These are phyloP conservation scores for Citrus australasica DNA, from an alignment of 345 rosid genomes.

Conservation along the genomic window DNA sequence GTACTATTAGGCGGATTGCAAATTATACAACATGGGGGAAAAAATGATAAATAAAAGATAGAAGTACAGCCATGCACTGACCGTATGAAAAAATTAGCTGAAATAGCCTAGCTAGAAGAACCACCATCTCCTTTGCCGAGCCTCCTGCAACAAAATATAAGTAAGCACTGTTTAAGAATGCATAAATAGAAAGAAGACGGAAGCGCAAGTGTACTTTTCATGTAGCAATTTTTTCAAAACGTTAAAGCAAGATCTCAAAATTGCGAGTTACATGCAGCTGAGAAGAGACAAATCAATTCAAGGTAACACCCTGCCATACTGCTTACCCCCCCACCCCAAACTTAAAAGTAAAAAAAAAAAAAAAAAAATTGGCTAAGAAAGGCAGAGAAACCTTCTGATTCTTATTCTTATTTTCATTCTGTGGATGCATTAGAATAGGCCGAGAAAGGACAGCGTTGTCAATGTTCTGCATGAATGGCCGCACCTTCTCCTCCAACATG, in stretches of 20 bases:
- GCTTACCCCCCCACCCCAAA: background rate
- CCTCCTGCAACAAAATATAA: constrained; percentile 33
- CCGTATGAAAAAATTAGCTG: background rate
- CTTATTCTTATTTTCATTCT: constrained; percentile 15
- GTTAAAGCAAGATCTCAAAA: background rate
- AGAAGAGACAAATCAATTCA: background rate
- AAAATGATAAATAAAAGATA: background rate
- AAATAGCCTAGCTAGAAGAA: constrained; percentile 39
- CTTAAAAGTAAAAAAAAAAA: no score
- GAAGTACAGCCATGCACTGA: background rate
- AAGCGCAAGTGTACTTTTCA: background rate
- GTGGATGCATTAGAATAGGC: constrained; percentile 54
- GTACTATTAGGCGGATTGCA: background rate
- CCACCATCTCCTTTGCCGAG: constrained; percentile 63
- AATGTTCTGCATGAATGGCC: constrained; percentile 54
- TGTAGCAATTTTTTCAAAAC: background rate
- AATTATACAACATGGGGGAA: background rate
- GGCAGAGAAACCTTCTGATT: constrained; percentile 37
- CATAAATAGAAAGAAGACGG: background rate
- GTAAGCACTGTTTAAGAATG: background rate
- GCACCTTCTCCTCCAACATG: constrained; percentile 82
- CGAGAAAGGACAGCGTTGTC: constrained; percentile 49
- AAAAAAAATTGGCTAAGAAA: background rate
- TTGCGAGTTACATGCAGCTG: background rate
- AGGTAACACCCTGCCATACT: background rate